Evolutionary conservation across 352 stramenopile genomes (phyloP), one percentile per base, ranked within the genome.

Genomic region (Phytopythium delawarense): DNA sequence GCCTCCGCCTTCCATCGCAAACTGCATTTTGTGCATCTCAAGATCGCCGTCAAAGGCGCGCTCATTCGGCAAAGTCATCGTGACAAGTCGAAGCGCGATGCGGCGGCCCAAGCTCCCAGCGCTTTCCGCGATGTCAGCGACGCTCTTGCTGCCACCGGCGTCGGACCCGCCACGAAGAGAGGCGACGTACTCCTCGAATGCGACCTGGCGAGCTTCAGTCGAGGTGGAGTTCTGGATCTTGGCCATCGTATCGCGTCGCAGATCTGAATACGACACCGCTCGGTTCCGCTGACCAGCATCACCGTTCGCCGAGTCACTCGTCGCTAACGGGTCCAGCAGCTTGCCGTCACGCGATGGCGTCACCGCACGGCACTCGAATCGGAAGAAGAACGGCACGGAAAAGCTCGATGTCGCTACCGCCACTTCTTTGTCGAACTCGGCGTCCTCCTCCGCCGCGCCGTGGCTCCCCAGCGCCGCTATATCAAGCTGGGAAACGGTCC

Each of bases 371-470:
- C 76, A 94, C 60, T 96, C 87, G 50, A 94, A 94, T 12, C 71
- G 84, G 32, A 96, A 89, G 64, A 96, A 96, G 57, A 94, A 93
- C 40, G 87, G 84, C 9, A 86, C 75, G 15, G 83, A 94, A 58
- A 94, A 91, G 35, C 78, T 91, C 18, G 84, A 95, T 11, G 83
- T 92, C 8, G 84, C 83, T 20, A 88, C 85, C 2, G 81, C 85
- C 0, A 92, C 85, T 65, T 92, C 85, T 63, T 92, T 92, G 70
- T 94, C 92, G 45, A 92, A 79, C 62, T 92, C 80, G 1, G 78
- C 83, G 58, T 92, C 83, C 64, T 92, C 85, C 57, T 92, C 86
- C 9, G 77, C 62, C 4, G 50, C 72, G 62, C 67, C 40, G 59
- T 78, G 54, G 3, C 23, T 21, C 3, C 18, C 39, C 8, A 44